These are phyloP conservation scores for Tolypocladium inflatum DNA, from an alignment of 2,329 filamentous ascomycete genomes.

Conservation along the genomic window DNA sequence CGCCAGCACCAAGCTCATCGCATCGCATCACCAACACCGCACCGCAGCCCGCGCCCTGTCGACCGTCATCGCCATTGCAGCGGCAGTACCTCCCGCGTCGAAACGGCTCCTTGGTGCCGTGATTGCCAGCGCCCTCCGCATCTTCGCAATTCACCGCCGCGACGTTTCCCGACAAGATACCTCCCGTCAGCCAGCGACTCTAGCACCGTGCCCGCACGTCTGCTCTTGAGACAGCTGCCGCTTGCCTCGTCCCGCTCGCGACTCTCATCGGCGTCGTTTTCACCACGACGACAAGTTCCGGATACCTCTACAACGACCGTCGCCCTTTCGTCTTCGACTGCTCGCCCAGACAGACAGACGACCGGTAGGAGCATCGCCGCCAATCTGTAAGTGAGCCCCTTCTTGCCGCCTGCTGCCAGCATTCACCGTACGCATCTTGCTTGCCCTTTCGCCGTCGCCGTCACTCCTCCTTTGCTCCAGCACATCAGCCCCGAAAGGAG, in stretches of 20 bases:
- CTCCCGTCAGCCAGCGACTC: neutral
- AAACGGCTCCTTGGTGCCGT: neutral
- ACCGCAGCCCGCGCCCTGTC: neutral
- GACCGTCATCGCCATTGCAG: neutral
- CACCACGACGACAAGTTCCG: neutral
- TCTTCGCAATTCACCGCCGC: neutral
- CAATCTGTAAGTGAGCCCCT: slow-evolving; percentile 1
- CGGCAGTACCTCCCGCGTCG: neutral
- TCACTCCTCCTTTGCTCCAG: neutral
- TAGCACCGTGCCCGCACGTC: neutral
- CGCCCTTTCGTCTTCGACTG: neutral
- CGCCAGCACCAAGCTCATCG: neutral
- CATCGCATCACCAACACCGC: neutral
- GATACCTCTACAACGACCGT: neutral
- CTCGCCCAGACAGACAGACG: neutral
- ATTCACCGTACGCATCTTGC: neutral
- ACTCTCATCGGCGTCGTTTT: neutral
- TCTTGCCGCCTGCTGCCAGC: neutral
- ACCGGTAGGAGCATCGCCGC: neutral
- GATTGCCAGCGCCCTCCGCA: neutral
- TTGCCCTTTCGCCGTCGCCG: neutral
- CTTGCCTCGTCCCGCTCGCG: neutral
- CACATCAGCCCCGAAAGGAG: neutral
- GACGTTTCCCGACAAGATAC: neutral
- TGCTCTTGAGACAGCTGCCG: neutral